Percentiles rank a stretch among this genome's conserved stretches.
phyloP scores from a whole-genome alignment of 306 rosid species.

The Prinsepia uniflora region DNA sequence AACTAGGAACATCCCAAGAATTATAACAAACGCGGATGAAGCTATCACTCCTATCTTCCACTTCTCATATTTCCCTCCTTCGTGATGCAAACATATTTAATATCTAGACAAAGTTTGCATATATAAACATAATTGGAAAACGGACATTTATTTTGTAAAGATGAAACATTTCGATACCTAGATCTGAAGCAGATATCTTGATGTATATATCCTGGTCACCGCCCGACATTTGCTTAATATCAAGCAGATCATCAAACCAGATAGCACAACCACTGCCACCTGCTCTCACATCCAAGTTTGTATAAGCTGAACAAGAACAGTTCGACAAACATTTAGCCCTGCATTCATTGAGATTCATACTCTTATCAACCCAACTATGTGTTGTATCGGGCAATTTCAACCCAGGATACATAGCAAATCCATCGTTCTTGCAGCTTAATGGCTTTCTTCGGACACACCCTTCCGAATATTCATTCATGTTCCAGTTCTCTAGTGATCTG shows the following conservation, averaged over 20 bases:
- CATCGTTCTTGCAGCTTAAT: slow-evolving; percentile 33
- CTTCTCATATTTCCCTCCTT: slow-evolving; percentile 16
- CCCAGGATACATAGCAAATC: slow-evolving; percentile 24
- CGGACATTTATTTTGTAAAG: background rate
- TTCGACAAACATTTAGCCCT: slow-evolving; percentile 44
- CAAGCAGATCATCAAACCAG: slow-evolving; percentile 62
- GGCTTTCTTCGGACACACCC: slow-evolving; percentile 36
- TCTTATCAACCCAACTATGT: slow-evolving; percentile 38
- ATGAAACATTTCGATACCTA: slow-evolving; percentile 33
- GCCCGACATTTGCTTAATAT: slow-evolving; percentile 27
- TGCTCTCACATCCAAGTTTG: slow-evolving; percentile 55
- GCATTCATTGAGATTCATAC: slow-evolving; percentile 43
- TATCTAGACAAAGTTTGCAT: background rate
- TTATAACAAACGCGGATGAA: slow-evolving; percentile 4
- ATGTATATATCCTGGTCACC: slow-evolving; percentile 47
- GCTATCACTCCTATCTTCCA: slow-evolving; percentile 27
- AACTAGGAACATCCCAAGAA: slow-evolving; percentile 24
- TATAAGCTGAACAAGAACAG: slow-evolving; percentile 58
- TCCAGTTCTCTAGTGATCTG: slow-evolving; percentile 30
- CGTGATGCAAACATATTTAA: background rate
- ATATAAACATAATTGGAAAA: background rate
- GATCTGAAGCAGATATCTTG: slow-evolving; percentile 48
- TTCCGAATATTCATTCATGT: slow-evolving; percentile 4
- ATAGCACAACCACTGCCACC: slow-evolving; percentile 58
- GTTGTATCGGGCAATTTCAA: slow-evolving; percentile 53